Conservation (phyloP, 805 yeast species). For the Saccharomycopsis lassenensis region DNA sequence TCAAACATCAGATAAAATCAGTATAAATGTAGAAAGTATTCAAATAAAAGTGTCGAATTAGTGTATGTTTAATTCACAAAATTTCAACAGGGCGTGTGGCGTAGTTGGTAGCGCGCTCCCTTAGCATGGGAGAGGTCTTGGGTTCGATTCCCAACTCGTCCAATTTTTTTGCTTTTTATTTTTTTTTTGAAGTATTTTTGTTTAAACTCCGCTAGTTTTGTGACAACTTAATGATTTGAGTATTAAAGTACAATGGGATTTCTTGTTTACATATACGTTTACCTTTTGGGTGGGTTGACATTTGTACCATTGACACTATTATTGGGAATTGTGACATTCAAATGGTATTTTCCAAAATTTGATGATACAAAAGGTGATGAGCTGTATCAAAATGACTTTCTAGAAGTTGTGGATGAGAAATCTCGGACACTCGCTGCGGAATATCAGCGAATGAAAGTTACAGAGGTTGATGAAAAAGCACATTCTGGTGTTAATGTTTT, state of each 20-base stretch:
- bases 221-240: background rate
- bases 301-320: conserved; percentile 51
- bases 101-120: conserved; percentile 67
- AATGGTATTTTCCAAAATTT: conserved; percentile 25
- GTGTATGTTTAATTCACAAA: too few relatives aligned
- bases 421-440: conserved; percentile 17
- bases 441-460: conserved; percentile 39
- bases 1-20: too few relatives aligned
- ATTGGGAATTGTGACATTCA: conserved; percentile 30
- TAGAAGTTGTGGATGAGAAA: background rate
- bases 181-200: background rate
- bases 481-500: conserved; percentile 54
- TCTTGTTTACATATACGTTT: conserved; percentile 32
- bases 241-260: conserved; percentile 12
- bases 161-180: conserved; percentile 5
- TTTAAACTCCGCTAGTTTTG: too few relatives aligned
- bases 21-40: too few relatives aligned
- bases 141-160: conserved; percentile 19
- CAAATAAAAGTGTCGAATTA: too few relatives aligned
- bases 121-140: conserved; percentile 20
- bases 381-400: conserved; percentile 13
- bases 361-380: conserved; percentile 21
- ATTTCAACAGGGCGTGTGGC: conserved; percentile 84
- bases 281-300: conserved; percentile 73
- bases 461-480: conserved; percentile 49